Evolutionary conservation across 768 basidiomycete genomes (phyloP).

Genomic region (Candolleomyces aberdarensis): DNA sequence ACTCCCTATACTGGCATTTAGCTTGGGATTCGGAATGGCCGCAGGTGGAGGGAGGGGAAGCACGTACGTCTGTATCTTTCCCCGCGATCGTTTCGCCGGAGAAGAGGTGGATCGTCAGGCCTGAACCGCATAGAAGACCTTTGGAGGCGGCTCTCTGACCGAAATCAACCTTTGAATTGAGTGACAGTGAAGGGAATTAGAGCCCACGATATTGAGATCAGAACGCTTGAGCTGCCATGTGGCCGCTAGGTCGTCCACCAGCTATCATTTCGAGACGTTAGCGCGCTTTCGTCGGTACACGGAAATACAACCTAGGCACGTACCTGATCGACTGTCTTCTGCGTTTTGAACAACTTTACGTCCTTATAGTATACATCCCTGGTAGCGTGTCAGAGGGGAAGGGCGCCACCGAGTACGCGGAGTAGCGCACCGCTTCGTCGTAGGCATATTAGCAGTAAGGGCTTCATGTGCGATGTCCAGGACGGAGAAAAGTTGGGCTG

Average conservation of each 20-base stretch:
- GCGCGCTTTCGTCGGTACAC: not conserved
- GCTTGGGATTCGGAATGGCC: not conserved
- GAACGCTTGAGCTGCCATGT: constrained; percentile 70
- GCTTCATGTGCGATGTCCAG: constrained; percentile 72
- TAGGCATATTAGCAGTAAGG: constrained; percentile 46
- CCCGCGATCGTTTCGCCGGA: constrained; percentile 49
- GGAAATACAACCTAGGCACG: constrained; percentile 8
- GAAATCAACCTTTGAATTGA: constrained; percentile 3
- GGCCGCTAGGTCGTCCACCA: constrained; percentile 88
- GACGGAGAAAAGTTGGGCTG: constrained; percentile 69
- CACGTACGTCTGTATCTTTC: constrained; percentile 57
- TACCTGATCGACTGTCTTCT: constrained; percentile 78
- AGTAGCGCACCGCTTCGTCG: constrained; percentile 56
- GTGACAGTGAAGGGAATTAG: not conserved
- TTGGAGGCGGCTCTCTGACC: constrained; percentile 85
- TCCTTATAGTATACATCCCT: constrained; percentile 92
- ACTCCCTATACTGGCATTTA: constrained; percentile 46
- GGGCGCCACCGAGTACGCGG: constrained; percentile 8
- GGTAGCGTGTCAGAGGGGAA: not conserved
- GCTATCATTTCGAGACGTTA: constrained; percentile 36
- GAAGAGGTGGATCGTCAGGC: constrained; percentile 54
- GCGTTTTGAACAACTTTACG: constrained; percentile 71
- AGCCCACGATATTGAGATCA: constrained; percentile 74
- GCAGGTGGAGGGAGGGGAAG: not conserved
- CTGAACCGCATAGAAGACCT: constrained; percentile 76